Conservation (phyloP, 2,329 filamentous ascomycete species). For the Alternaria panax region DNA sequence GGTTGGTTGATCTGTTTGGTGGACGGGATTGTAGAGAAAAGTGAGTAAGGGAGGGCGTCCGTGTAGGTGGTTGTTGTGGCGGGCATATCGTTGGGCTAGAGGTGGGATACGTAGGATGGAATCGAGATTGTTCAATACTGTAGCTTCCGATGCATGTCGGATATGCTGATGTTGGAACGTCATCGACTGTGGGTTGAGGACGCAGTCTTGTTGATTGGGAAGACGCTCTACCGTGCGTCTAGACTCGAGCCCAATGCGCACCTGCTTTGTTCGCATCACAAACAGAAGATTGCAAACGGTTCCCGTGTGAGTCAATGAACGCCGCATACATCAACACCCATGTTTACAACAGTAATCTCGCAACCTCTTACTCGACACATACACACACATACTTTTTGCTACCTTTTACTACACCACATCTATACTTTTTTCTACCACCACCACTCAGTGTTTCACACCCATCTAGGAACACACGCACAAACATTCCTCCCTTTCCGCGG, state of each 20-base stretch:
- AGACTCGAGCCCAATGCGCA: background rate
- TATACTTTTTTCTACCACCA: background rate
- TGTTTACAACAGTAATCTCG: background rate
- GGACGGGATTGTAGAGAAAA: background rate
- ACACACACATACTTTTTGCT: background rate
- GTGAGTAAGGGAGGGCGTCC: background rate
- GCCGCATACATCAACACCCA: background rate
- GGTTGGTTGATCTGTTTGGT: background rate
- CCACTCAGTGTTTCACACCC: background rate
- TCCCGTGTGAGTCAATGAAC: background rate
- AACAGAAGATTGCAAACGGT: background rate
- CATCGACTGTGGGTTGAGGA: background rate
- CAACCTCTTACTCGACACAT: background rate
- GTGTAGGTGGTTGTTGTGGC: background rate
- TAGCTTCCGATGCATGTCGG: background rate
- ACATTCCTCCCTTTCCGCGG: background rate
- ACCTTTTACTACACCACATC: background rate
- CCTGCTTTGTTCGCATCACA: background rate
- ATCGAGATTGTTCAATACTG: slow-evolving; percentile 17
- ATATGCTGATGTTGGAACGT: background rate
- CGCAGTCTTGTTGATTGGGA: background rate
- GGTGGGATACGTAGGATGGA: slow-evolving; percentile 32
- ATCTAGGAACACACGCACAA: too few relatives aligned
- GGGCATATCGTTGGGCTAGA: slow-evolving; percentile 9
- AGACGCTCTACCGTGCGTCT: background rate